phyloP scores from a whole-genome alignment of 2,329 filamentous ascomycete species.

The Xylariales sp. region DNA sequence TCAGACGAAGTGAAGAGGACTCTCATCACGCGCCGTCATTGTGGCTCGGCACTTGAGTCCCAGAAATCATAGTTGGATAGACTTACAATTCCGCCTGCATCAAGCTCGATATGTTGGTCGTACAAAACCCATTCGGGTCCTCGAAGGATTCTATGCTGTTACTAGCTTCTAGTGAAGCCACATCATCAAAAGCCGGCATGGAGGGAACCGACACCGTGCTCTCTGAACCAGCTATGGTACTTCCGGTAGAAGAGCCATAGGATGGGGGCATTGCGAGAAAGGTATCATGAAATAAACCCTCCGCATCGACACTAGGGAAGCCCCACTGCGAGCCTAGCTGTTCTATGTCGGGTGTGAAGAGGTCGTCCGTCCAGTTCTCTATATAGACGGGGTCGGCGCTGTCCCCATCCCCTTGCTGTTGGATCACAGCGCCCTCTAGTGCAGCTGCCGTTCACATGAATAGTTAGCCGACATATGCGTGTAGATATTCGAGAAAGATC shows the following conservation, averaged over 20 bases:
- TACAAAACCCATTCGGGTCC: slow-evolving; percentile 18
- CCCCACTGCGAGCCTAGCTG: slow-evolving; percentile 23
- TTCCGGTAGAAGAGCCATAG: slow-evolving; percentile 18
- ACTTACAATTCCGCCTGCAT: slow-evolving; percentile 31
- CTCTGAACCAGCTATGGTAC: slow-evolving; percentile 19
- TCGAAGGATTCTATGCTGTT: slow-evolving; percentile 18
- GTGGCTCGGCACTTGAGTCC: not conserved
- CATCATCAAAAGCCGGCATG: slow-evolving; percentile 10
- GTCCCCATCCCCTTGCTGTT: slow-evolving; percentile 22
- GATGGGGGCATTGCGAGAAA: slow-evolving; percentile 7
- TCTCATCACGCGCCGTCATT: not conserved
- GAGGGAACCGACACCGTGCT: slow-evolving; percentile 12
- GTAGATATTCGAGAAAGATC: not conserved
- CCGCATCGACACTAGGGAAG: slow-evolving; percentile 10
- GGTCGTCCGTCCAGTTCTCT: slow-evolving; percentile 17
- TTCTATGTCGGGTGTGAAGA: slow-evolving; percentile 23
- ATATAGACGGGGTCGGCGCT: slow-evolving; percentile 1
- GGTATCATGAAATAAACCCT: slow-evolving; percentile 17
- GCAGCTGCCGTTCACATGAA: slow-evolving; percentile 15
- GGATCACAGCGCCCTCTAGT: slow-evolving; percentile 22
- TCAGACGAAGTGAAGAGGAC: not conserved
- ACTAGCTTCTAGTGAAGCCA: slow-evolving; percentile 8
- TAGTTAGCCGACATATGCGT: slow-evolving; percentile 9
- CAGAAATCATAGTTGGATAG: not conserved
- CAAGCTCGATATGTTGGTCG: slow-evolving; percentile 21